Evolutionary conservation across 164 flowering plant genomes (phyloP), one percentile per base, ranked within the genome.

Genomic region (Echeveria elegans): DNA sequence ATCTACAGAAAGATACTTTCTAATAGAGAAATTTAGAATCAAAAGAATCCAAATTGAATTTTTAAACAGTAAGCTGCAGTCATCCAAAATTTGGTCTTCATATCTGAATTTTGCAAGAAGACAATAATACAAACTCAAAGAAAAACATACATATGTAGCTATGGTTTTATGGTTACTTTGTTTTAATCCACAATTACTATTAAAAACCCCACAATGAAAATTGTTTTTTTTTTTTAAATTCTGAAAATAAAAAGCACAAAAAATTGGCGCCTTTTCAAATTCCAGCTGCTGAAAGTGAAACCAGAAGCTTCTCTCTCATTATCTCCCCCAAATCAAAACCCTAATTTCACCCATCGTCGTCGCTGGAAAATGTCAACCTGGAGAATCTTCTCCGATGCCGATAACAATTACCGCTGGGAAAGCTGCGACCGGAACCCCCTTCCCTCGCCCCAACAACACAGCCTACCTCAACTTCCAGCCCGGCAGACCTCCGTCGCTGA

Each of bases 401-500:
- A 76, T 0, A 76, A 79, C 43, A 65, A 65, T 67, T 82, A 75
- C 77, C 83, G 84, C 66, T 89, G 96, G 98, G 80, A 78, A 56
- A 50, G 40, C 14, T 66, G 79, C 68, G 78, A 67, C 37, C 63
- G 23, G 26, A 52, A 72, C 16, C 58, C 65, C 38, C 38, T 8
- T 1, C 34, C 67, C 41, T 31, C 37, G 9, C 31, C 72, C 63
- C 66, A 65, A 4, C 53, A 48, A 4, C 53, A 48, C 45, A 68
- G 53, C 71, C 56, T 70, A 4, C n/a, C 65, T 21, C 68, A 43
- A 14, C 43, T 67, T n/a, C 70, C 47, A 15, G 59, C 70, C 47
- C 82, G 77, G 31, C 83, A 85, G 41, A 89, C 94, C 68, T 88
- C 96, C 67, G 83, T 88, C 82, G 68, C 73, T 5, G 92, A 88